A percentile compares a stretch with the other conserved stretches of the same genome.
These are phyloP conservation scores for Rhynchosporium graminicola DNA, from an alignment of 2,329 filamentous ascomycete genomes.

Conservation along the genomic window DNA sequence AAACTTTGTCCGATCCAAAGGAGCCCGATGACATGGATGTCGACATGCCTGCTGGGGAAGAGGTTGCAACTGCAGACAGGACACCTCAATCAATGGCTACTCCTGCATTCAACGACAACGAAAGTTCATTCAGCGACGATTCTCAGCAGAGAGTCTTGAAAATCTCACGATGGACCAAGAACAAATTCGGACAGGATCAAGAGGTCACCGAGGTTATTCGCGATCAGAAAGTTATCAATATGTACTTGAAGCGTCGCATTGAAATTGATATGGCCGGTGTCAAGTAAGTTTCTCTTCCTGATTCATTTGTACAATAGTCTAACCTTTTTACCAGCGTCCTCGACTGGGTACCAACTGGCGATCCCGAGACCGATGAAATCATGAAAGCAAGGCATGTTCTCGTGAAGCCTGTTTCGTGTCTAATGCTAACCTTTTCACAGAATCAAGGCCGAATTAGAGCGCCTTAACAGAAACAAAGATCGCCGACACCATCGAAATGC, in stretches of 20 bases:
- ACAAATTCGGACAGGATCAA: slow-evolving; percentile 64
- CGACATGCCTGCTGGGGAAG: slow-evolving; percentile 54
- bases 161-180: slow-evolving; percentile 70
- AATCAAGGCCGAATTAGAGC: slow-evolving; percentile 73
- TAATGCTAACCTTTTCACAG: slow-evolving; percentile 43
- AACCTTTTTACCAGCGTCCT: slow-evolving; percentile 50
- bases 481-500: slow-evolving; percentile 72
- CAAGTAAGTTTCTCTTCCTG: slow-evolving; percentile 20
- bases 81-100: slow-evolving; percentile 70
- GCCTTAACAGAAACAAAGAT: slow-evolving; percentile 89
- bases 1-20: slow-evolving; percentile 70
- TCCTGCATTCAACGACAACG: slow-evolving; percentile 71
- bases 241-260: slow-evolving; percentile 77
- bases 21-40: slow-evolving; percentile 64
- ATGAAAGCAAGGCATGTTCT: neutral
- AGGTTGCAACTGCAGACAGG: slow-evolving; percentile 46
- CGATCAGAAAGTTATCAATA: slow-evolving; percentile 83
- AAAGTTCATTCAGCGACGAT: slow-evolving; percentile 71
- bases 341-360: slow-evolving; percentile 63
- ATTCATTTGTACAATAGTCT: slow-evolving; percentile 17
- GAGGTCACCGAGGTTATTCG: slow-evolving; percentile 63
- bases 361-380: slow-evolving; percentile 62
- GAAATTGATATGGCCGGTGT: slow-evolving; percentile 45
- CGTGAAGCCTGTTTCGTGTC: neutral
- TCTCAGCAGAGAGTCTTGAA: slow-evolving; percentile 67